These are phyloP conservation scores for Noccaea bulbosa DNA, from an alignment of 345 rosid genomes.

Conservation along the genomic window DNA sequence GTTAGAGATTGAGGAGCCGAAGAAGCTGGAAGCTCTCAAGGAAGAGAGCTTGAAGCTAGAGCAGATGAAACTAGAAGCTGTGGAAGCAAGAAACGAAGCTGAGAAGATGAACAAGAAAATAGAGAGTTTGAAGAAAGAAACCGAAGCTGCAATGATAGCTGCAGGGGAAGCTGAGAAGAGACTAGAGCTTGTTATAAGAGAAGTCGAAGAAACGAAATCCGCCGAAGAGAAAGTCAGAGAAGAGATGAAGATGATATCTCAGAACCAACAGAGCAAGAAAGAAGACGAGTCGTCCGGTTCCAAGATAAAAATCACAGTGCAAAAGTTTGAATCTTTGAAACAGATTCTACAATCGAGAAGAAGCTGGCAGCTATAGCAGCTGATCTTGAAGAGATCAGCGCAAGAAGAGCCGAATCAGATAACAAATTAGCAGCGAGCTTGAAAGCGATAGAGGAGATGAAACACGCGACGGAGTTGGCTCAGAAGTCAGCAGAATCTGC, in stretches of 20 bases:
- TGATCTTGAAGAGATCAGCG: slow-evolving; percentile 55
- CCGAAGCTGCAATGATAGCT: slow-evolving; percentile 46
- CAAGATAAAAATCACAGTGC: slow-evolving; percentile 57
- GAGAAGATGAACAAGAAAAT: slow-evolving; percentile 51
- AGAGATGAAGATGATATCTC: slow-evolving; percentile 56
- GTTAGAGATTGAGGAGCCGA: slow-evolving; percentile 28
- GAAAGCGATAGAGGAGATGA: slow-evolving; percentile 66
- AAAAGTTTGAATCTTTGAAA: slow-evolving; percentile 61
- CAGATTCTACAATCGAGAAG: slow-evolving; percentile 46
- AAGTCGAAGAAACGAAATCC: slow-evolving; percentile 60
- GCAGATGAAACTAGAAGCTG: slow-evolving; percentile 54
- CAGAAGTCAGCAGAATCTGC: slow-evolving; percentile 70
- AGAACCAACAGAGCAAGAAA: slow-evolving; percentile 36
- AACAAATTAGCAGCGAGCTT: slow-evolving; percentile 54
- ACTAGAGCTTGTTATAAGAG: slow-evolving; percentile 49
- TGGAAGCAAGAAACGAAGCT: slow-evolving; percentile 56
- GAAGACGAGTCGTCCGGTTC: slow-evolving; percentile 34
- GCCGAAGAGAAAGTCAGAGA: slow-evolving; percentile 58
- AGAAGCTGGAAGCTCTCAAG: slow-evolving; percentile 28
- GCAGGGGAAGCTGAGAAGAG: slow-evolving; percentile 53
- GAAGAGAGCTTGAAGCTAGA: slow-evolving; percentile 46
- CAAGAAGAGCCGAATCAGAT: slow-evolving; percentile 50
- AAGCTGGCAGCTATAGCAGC: slow-evolving; percentile 54
- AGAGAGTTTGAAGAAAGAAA: slow-evolving; percentile 52
- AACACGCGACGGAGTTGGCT: slow-evolving; percentile 72